Percentiles rank a stretch among this genome's conserved stretches.
Evolutionary conservation across 2,329 filamentous ascomycete genomes (phyloP).

Genomic region (Aspergillus tubingensis): DNA sequence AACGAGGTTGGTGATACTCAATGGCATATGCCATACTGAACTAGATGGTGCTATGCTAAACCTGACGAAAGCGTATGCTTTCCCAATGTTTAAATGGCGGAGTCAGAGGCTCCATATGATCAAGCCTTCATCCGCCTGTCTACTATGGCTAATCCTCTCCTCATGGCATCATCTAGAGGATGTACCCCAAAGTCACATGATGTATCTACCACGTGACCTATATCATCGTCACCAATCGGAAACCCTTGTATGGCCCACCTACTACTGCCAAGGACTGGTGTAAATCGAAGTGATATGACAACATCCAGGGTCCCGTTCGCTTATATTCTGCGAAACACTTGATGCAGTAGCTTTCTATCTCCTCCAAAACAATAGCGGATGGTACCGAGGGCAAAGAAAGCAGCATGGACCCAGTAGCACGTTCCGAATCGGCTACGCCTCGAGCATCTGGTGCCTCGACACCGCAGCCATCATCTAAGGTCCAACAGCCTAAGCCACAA

Average conservation of each 20-base stretch:
- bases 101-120: no score
- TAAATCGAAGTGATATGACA: neutral
- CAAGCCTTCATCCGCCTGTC: no score
- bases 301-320: neutral
- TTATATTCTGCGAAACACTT: neutral
- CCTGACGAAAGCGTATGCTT: no score
- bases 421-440: conserved; percentile 34
- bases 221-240: neutral
- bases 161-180: neutral
- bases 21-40: no score
- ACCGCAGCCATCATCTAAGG: conserved; percentile 51
- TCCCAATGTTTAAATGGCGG: no score
- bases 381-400: conserved; percentile 49
- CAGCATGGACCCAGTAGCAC: conserved; percentile 44
- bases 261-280: neutral
- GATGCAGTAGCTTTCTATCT: neutral
- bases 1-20: no score
- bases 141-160: neutral
- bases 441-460: conserved; percentile 53
- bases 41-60: no score
- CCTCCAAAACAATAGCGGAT: conserved; percentile 44
- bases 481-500: conserved; percentile 88
- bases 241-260: neutral
- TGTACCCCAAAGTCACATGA: neutral
- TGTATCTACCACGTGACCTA: neutral